phyloP scores from a whole-genome alignment of 768 basidiomycete genomes.

The Scleroderma citrinum region DNA sequence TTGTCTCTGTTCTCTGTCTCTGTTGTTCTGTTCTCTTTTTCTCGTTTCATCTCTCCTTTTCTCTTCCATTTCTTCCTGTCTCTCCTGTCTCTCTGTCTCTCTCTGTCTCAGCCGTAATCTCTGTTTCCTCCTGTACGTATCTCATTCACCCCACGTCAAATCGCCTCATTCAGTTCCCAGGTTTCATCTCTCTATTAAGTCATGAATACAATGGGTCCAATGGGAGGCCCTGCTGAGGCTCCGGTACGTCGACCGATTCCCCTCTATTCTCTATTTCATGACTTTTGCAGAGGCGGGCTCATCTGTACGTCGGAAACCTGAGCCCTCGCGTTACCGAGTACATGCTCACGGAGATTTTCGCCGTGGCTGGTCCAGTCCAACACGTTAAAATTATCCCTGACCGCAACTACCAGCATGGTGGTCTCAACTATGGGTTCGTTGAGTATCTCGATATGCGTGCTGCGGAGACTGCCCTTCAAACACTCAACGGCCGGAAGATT shows the following conservation, averaged over 20 bases:
- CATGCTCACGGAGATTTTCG: constrained; percentile 97
- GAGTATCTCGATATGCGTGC: constrained; percentile 99
- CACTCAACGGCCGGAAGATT: constrained; percentile 97
- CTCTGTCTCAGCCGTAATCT: constrained; percentile 35
- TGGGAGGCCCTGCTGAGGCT: constrained; percentile 67
- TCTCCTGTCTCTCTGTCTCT: constrained; percentile 28
- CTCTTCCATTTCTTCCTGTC: constrained; percentile 31
- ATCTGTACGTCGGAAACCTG: constrained; percentile 98
- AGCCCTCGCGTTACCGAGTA: constrained; percentile 97
- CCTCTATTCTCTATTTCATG: constrained; percentile 5
- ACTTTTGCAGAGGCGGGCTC: constrained; percentile 70
- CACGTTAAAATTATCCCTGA: constrained; percentile 99
- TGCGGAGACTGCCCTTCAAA: constrained; percentile 97
- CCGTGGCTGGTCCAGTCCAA: constrained; percentile 94
- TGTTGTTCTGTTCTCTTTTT: constrained; percentile 25
- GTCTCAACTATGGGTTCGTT: constrained; percentile 98
- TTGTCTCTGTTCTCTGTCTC: constrained; percentile 16
- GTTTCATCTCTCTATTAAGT: constrained; percentile 41
- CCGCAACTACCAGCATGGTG: constrained; percentile 98
- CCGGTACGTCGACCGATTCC: constrained; percentile 45
- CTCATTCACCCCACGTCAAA: constrained; percentile 17
- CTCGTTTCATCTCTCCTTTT: constrained; percentile 27
- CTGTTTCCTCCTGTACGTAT: constrained; percentile 28
- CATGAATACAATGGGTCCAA: constrained; percentile 66
- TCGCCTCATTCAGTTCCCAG: constrained; percentile 16